Evolutionary conservation across 1,284 basidiomycete species (phyloP), one percentile per base, ranked within the genome.

Genomic region (Butyriboletus appendiculatus): DNA sequence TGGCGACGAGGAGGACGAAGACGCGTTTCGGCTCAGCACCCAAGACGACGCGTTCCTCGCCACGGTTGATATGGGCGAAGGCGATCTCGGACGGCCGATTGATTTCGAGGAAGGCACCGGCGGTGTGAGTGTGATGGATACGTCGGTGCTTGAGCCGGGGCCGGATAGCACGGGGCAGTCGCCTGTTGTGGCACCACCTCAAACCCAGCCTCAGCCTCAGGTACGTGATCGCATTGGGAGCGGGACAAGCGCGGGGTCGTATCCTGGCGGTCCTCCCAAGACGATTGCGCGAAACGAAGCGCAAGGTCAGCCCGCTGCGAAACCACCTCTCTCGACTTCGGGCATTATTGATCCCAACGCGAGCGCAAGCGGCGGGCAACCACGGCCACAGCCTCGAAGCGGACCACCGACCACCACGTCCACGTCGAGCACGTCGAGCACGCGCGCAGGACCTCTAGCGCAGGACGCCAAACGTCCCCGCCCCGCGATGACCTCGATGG

Each of bases 11-110:
- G 76, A 44, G 0, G 52, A 39, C 0, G 71, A 66, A 0, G 59
- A 85, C 18, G 75, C 74, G 0, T 86, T 79, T 60, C 75, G 74
- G 16, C 78, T 86, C 60, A 71, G 73, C 44, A 85, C 82, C 0
- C 84, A 89, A 35, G 87, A 88, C 48, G 86, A 82, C 52, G 82
- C 76, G 5, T 78, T 87, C 57, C 72, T 84, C 37, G 84, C 84
- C 24, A 70, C 75, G 10, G 73, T 86, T 22, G 84, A 87, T 57
- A 72, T 86, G 1, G 79, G 75, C 1, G 81, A 81, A 12, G 73
- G 72, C 18, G 83, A 85, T 56, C 52, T 78, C 2, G 78, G 76
- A 20, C 66, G 68, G 43, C 76, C 77, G 7, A 80, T 86, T 48
- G 76, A 81, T 58, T 79, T 71, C 44, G 80, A 81, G 16, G 80